Conservation (phyloP, 495 filamentous ascomycete genomes). For the Hypoxylon crocopeplum region DNA sequence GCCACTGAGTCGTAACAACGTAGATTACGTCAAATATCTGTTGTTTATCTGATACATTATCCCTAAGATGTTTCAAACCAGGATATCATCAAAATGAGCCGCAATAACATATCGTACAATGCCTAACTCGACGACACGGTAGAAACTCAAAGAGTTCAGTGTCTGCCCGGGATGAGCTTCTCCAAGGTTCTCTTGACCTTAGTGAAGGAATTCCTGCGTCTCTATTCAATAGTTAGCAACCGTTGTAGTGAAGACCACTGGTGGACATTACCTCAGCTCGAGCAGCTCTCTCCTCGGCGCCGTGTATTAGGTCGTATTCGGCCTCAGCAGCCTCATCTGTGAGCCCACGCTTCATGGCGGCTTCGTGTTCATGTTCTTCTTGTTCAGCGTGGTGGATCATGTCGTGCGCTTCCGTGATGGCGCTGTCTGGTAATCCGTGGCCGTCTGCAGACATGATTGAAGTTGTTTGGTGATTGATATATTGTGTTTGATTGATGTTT, state of each 20-base stretch:
- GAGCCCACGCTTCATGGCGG: constrained; percentile 37
- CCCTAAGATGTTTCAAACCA: neutral
- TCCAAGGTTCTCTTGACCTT: constrained; percentile 38
- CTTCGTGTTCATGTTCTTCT: constrained; percentile 44
- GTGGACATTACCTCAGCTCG: constrained; percentile 32
- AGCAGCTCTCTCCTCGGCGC: constrained; percentile 34
- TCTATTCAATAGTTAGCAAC: constrained; percentile 12
- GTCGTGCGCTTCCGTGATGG: constrained; percentile 38
- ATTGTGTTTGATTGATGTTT: neutral
- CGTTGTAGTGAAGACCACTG: neutral
- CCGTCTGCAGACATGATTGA: constrained; percentile 39
- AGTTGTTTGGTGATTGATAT: constrained; percentile 4
- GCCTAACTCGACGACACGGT: neutral
- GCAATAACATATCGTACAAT: constrained; percentile 13
- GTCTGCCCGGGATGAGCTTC: constrained; percentile 33
- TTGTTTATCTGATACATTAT: constrained; percentile 3
- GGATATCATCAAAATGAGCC: constrained; percentile 18
- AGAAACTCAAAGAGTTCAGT: constrained; percentile 17
- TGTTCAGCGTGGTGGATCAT: constrained; percentile 45
- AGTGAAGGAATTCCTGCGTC: constrained; percentile 20
- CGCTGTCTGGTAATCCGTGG: constrained; percentile 38
- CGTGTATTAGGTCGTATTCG: constrained; percentile 41
- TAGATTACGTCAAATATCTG: neutral
- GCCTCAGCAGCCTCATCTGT: constrained; percentile 39
- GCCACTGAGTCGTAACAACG: neutral